Evolutionary conservation across 768 basidiomycete genomes (phyloP), one percentile per base, ranked within the genome.

Genomic region (Tulasnella calospora): DNA sequence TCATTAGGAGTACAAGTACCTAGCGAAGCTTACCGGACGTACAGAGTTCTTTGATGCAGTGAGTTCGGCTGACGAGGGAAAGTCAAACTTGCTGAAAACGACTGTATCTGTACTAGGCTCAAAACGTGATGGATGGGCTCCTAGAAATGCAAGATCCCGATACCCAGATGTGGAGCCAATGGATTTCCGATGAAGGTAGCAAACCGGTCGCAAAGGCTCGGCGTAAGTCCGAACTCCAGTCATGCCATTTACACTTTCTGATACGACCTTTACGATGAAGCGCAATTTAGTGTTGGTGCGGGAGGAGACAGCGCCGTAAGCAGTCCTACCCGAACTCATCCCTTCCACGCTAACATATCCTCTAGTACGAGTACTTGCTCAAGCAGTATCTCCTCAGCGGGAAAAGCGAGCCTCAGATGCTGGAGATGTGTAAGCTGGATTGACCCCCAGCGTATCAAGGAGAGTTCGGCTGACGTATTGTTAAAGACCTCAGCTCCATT

Each of bases 11-110:
- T 93, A 94, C 83, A 88, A 91, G 76, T 96, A 95, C 81, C 88
- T 96, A 1, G 92, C 92, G 0, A 90, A 92, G 79, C 83, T 91
- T 9, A 94, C 93, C 0, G 92, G 92, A 1, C 91, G 92, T 79
- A 87, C 88, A 74, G 87, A 87, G 41, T 90, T 91, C 81, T 88
- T 86, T 79, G 87, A 89, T 76, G 87, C 86, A 1, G 41, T 72
- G 2, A 47, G 73, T 33, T 0, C 9, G 4, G 10, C 9, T 40
- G 10, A 74, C 35, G 17, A 30, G 23, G 15, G 21, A 5, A 46
- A 1, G n/a, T 9, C 21, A 2, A 44, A 30, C 41, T 41, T 38
- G 57, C 35, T 19, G 21, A 35, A 15, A 2, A 6, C 7, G 30
- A 35, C 15, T n/a, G 47, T 27, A 5, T 33, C 38, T 2, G 27